These are phyloP conservation scores for Oryza officinalis DNA, from an alignment of 176 grass and related monocot genomes.

Conservation along the genomic window DNA sequence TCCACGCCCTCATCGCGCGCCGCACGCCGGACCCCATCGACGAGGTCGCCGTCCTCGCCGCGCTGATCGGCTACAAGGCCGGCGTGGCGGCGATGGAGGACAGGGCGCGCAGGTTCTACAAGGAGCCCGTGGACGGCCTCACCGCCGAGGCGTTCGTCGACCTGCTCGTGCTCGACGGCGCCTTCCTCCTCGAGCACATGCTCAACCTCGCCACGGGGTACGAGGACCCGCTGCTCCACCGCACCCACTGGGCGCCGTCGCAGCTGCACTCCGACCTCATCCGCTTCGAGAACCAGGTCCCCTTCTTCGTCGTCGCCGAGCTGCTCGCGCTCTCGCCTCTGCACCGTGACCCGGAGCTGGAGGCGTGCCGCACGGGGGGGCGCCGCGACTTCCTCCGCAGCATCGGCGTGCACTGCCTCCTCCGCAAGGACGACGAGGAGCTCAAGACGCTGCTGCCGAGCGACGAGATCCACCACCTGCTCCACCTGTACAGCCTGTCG, in stretches of 20 bases:
- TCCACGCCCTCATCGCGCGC: background rate
- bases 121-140: background rate
- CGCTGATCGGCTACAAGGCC: background rate
- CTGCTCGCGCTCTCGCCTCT: background rate
- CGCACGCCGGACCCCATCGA: background rate
- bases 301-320: conserved; percentile 10
- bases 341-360: background rate
- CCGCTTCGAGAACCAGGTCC: conserved; percentile 18
- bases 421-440: background rate
- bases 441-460: background rate
- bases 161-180: conserved; percentile 21
- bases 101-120: background rate
- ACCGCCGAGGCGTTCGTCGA: background rate
- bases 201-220: conserved; percentile 2
- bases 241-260: background rate
- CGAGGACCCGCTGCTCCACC: background rate
- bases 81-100: background rate
- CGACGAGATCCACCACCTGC: background rate
- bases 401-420: conserved; percentile 9
- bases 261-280: conserved; percentile 12
- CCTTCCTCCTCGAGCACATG: conserved; percentile 20
- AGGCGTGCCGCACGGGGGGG: background rate
- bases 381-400: background rate
- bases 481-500: background rate
- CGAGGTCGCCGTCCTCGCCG: background rate